phyloP scores from a whole-genome alignment of 2,329 filamentous ascomycete species.

The Neoarthrinium moseri region DNA sequence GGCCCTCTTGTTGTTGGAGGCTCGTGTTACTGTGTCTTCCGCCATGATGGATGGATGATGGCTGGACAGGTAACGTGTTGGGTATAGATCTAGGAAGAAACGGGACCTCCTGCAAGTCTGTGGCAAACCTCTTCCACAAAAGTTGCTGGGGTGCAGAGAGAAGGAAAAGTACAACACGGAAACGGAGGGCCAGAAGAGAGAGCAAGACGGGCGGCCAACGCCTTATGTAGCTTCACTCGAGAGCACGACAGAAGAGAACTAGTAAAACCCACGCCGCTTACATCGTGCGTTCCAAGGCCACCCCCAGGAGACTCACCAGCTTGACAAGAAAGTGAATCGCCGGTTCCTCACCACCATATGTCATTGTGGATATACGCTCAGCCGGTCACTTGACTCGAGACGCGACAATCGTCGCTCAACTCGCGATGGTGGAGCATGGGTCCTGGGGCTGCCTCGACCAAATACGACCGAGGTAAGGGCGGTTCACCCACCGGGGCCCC shows the following conservation, averaged over 20 bases:
- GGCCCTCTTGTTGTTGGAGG: conserved; percentile 7
- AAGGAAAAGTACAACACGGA: too few species aligned
- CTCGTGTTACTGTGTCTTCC: not conserved
- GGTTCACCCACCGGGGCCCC: conserved; percentile 14
- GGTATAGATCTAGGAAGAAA: not conserved
- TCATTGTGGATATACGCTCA: conserved; percentile 9
- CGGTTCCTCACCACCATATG: not conserved
- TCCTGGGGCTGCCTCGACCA: not conserved
- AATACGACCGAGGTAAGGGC: conserved; percentile 16
- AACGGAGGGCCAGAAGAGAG: not conserved
- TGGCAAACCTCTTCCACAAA: not conserved
- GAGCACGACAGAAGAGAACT: too few species aligned
- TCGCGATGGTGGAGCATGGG: conserved; percentile 8
- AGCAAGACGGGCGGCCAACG: not conserved
- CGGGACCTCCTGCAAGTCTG: not conserved
- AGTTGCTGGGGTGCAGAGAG: not conserved
- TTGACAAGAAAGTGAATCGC: not conserved
- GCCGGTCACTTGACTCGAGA: conserved; percentile 9
- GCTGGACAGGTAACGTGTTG: not conserved
- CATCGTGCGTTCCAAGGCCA: too few species aligned
- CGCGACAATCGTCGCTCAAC: conserved; percentile 5
- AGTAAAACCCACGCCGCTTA: too few species aligned
- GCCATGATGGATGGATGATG: conserved; percentile 5
- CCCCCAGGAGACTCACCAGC: too few species aligned
- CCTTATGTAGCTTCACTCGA: not conserved